A percentile compares a stretch with the other conserved stretches of the same genome.
Evolutionary conservation across 2,329 filamentous ascomycete genomes (phyloP).

Genomic region (Lasiodiplodia citricola): DNA sequence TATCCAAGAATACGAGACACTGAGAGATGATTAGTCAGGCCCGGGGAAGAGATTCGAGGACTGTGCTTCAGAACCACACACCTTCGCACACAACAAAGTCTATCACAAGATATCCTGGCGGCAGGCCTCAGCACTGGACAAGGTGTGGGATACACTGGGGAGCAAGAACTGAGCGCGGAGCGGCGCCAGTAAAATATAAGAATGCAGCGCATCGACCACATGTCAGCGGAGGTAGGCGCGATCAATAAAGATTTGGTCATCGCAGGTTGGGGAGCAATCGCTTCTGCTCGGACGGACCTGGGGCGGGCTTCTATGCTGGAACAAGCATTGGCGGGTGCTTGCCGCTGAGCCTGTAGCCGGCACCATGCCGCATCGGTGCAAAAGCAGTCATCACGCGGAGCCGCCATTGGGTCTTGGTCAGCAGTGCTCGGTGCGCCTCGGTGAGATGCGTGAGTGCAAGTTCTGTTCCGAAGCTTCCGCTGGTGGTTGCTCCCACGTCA

Average conservation of each 20-base stretch:
- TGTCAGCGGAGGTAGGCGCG: not conserved
- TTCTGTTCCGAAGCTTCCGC: conserved; percentile 4
- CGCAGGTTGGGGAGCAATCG: not conserved
- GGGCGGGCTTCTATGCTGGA: not conserved
- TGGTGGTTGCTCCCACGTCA: not conserved
- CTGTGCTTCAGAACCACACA: not conserved
- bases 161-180: not conserved
- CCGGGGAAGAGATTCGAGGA: no score
- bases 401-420: not conserved
- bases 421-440: conserved; percentile 3
- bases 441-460: not conserved
- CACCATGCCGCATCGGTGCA: conserved; percentile 1
- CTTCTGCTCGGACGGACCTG: not conserved
- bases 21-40: not conserved
- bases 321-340: conserved; percentile 22
- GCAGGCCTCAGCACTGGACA: not conserved
- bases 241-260: conserved; percentile 19
- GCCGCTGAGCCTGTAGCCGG: conserved; percentile 17
- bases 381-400: not conserved
- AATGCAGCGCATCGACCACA: not conserved
- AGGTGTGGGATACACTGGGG: not conserved
- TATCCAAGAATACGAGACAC: not conserved
- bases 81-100: not conserved
- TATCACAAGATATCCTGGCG: not conserved
- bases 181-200: not conserved